Evolutionary conservation across 257 asterid genomes (phyloP).

Genomic region (Nemophila menziesii): DNA sequence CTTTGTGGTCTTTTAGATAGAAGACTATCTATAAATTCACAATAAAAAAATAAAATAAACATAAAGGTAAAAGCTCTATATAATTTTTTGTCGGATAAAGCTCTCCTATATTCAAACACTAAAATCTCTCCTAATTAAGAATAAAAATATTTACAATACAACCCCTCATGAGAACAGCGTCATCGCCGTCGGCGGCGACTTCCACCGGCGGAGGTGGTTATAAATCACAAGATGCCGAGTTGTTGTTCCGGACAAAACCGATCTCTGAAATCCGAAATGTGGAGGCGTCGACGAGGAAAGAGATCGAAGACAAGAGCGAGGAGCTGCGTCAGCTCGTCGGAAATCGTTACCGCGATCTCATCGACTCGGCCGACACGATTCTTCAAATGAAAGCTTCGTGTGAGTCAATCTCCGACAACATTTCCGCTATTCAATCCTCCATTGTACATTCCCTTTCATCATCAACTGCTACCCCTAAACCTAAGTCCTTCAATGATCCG

Average conservation of each 20-base stretch:
- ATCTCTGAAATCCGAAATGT: constrained; percentile 82
- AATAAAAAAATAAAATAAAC: neutral
- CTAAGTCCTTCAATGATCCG: constrained; percentile 33
- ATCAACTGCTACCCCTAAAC: constrained; percentile 42
- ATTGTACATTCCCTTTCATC: constrained; percentile 55
- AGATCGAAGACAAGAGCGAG: constrained; percentile 91
- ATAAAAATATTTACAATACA: neutral
- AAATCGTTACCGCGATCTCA: constrained; percentile 87
- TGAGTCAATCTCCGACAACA: constrained; percentile 65
- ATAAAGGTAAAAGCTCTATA: neutral
- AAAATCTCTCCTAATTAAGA: neutral
- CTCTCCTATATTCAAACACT: neutral
- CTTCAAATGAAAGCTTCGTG: constrained; percentile 84
- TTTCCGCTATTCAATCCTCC: constrained; percentile 52
- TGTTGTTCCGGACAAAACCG: constrained; percentile 76
- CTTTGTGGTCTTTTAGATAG: too few relatives aligned
- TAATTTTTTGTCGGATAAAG: too few relatives aligned
- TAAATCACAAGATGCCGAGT: constrained; percentile 79
- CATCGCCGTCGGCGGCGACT: constrained; percentile 5
- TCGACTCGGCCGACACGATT: constrained; percentile 95
- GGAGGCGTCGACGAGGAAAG: constrained; percentile 73
- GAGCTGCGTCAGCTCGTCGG: constrained; percentile 95
- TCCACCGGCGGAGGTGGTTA: constrained; percentile 22
- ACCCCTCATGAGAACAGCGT: constrained; percentile 18
- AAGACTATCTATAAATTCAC: too few relatives aligned